Evolutionary conservation across 1,284 basidiomycete species (phyloP), one percentile per base, ranked within the genome.

Genomic region (Taiwanofungus camphoratus): DNA sequence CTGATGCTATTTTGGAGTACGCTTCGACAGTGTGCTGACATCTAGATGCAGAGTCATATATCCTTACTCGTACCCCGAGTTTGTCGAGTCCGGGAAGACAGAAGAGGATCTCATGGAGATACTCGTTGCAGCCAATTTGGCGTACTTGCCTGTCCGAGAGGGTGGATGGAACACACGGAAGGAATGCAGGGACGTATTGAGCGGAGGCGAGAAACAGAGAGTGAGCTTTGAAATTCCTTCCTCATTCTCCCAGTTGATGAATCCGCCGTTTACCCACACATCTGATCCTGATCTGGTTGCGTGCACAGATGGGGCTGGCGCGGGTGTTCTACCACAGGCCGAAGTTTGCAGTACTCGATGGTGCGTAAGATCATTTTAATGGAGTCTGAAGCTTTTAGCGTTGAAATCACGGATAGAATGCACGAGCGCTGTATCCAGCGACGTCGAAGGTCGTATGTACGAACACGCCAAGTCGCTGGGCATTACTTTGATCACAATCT

Each of bases 391-490:
- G n/a, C 29, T 32, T 13, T 7, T 41, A 7, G 9, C 39, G 19
- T 35, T 42, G 26, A 15, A 18, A 29, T 29, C 30, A 16, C 27
- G 21, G 37, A 9, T 60, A 87, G 94, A 98, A 62, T 95, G 92
- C 65, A 97, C 94, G 4, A 92, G 88, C 50, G 95, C 95, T 1
- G 93, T 99, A 5, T 96, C 92, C 7, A 92, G 90, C 44, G 95
- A 98, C 58, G 92, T 97, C 16, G 94, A 97, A 61, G 93, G 93
- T 0, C 71, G 85, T 48, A 94, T 99, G 91, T 98, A 97, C 67
- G 87, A 95, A 59, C 83, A 91, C 53, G 88, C 90, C 27, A 97
- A 97, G 65, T 75, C 81, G n/a, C 67, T 92, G 11, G 92, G 87
- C 2, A 94, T 97, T 57, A 96, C 94, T 0, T 74, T 99, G 36